Evolutionary conservation across 1,284 basidiomycete genomes (phyloP), one percentile per base, ranked within the genome.

Genomic region (Sporisorium scitamineum): DNA sequence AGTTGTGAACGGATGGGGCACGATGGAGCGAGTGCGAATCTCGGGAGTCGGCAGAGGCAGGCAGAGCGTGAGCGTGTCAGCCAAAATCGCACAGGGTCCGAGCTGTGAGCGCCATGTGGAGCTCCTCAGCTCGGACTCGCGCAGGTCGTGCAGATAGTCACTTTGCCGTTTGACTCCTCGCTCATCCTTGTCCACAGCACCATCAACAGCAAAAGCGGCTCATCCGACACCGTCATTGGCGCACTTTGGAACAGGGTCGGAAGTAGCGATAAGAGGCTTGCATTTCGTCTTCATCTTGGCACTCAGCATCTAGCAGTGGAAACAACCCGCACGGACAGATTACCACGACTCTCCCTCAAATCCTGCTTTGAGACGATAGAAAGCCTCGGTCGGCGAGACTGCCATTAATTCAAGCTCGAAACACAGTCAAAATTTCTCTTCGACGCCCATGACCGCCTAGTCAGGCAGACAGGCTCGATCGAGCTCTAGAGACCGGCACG

Each of bases 91-190:
- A 39, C 31, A 58, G 56, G 56, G 56, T 58, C 56, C 47, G 56
- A 58, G 56, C 56, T 58, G 22, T 44, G 20, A 44, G 34, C 63
- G 55, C 57, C 63, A 60, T 57, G 55, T 59, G 56, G 20, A n/a
- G 9, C 24, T n/a, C 27, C n/a, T 4, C 27, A 32, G 37, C 32
- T 48, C 47, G 13, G 44, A 24, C 41, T 39, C 31, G 41, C 41
- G 52, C 53, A 22, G 37, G 37, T 55, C 51, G 57, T 60, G 63
- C 63, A 59, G 52, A 32, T 50, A 18, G 34, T 26, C 32, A n/a
- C 22, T 22, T 10, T 20, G 18, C 8, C 22, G n/a, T 51, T 18
- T 16, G 14, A 8, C 18, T 29, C n/a, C 2, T 42, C 16, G 3
- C 7, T 20, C 50, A n/a, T n/a, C 27, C 20, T 31, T 24, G 37